Evolutionary conservation across 2,329 filamentous ascomycete genomes (phyloP).

Genomic region (Periglandula ipomoeae): DNA sequence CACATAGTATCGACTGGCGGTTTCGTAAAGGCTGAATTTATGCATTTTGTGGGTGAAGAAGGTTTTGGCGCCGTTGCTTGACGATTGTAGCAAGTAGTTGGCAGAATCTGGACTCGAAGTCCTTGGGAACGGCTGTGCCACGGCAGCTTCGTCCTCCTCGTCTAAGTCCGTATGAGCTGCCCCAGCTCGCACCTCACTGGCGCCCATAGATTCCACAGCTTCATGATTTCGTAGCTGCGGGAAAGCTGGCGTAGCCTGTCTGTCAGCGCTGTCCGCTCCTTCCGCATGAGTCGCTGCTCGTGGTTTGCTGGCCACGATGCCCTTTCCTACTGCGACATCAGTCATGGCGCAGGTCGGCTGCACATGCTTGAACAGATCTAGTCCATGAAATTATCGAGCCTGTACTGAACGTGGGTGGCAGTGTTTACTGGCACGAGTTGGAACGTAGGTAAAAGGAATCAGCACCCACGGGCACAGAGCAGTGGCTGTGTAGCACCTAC

Average conservation of each 20-base stretch:
- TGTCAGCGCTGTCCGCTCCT: background rate
- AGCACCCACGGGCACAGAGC: no score
- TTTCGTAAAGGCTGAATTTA: slow-evolving; percentile 97
- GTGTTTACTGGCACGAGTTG: no score
- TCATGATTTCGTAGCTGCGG: background rate
- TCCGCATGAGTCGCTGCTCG: background rate
- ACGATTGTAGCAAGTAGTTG: slow-evolving; percentile 14
- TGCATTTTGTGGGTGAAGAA: slow-evolving; percentile 63
- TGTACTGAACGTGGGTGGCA: no score
- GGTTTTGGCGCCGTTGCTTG: slow-evolving; percentile 18
- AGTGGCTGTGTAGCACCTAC: no score
- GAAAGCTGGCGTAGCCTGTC: background rate
- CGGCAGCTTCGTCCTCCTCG: background rate
- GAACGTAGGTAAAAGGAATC: no score
- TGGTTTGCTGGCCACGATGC: background rate
- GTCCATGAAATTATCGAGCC: no score
- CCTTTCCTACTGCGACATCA: background rate
- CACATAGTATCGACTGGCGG: slow-evolving; percentile 84
- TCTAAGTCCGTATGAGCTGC: background rate
- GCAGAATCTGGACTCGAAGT: slow-evolving; percentile 41
- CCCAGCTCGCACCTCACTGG: background rate
- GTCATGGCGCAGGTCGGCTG: background rate
- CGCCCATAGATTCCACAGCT: background rate
- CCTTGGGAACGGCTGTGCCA: background rate
- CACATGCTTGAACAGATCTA: no score